Evolutionary conservation across 148 eudicot genomes (phyloP).

Genomic region (Polygonum aviculare): DNA sequence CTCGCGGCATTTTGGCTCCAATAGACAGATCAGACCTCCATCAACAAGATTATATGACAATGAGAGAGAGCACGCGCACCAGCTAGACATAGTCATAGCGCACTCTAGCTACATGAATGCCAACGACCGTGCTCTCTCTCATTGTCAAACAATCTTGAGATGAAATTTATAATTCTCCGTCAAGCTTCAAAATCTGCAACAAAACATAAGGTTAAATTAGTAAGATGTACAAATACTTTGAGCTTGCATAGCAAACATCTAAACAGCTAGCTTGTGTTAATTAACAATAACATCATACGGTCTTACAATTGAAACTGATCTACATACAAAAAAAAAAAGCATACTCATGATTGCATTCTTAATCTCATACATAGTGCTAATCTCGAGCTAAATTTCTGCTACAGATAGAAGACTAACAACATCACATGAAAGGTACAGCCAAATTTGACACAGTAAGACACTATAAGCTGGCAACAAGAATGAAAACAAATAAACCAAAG

Average conservation of each 20-base stretch:
- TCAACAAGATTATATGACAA: constrained; percentile 6
- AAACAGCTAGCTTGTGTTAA: neutral
- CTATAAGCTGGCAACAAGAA: neutral
- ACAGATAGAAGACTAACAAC: neutral
- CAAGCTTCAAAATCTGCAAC: neutral
- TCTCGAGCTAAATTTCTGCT: neutral
- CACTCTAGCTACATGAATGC: neutral
- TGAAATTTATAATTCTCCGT: neutral
- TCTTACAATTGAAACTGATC: neutral
- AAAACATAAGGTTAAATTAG: neutral
- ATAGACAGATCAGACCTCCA: neutral
- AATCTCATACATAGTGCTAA: neutral
- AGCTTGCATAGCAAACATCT: neutral
- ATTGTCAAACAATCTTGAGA: constrained; percentile 4
- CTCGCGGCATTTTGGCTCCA: neutral
- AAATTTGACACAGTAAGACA: neutral
- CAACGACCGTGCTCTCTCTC: constrained; percentile 9
- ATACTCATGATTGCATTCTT: neutral
- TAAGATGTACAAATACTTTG: neutral
- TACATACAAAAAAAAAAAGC: neutral
- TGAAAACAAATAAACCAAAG: neutral
- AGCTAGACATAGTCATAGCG: constrained; percentile 3
- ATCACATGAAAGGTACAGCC: neutral
- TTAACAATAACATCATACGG: neutral
- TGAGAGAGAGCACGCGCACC: neutral